Conservation (phyloP, 192 early-diverging fungal species). For the Mortierella claussenii region DNA sequence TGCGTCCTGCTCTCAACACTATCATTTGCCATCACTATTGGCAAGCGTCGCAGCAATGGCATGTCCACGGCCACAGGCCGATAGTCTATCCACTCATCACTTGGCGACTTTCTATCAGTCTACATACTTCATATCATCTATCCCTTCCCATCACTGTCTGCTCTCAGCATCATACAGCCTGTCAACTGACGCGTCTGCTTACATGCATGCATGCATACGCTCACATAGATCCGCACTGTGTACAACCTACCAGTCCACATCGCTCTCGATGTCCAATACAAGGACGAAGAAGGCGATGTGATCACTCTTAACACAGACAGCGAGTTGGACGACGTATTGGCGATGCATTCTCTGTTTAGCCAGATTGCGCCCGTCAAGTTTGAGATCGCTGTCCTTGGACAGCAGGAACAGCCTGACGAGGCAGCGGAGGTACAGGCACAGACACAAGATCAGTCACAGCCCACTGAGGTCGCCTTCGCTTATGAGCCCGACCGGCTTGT, state of each 20-base stretch:
- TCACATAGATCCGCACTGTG: slow-evolving; percentile 28
- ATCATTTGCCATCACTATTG: too few species aligned
- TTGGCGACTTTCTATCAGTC: too few species aligned
- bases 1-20: too few species aligned
- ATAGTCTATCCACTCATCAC: too few species aligned
- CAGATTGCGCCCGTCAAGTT: slow-evolving; percentile 42
- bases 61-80: too few species aligned
- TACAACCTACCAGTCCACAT: slow-evolving; percentile 11
- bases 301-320: slow-evolving; percentile 39
- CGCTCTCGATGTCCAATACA: slow-evolving; percentile 34
- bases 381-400: slow-evolving; percentile 21
- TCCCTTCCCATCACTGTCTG: too few species aligned
- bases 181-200: too few species aligned
- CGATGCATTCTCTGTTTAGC: slow-evolving; percentile 38
- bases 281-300: slow-evolving; percentile 50
- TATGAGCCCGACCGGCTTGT: slow-evolving; percentile 1
- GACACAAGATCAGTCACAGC: slow-evolving; percentile 3
- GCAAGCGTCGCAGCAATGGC: too few species aligned
- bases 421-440: neutral
- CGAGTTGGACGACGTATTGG: slow-evolving; percentile 46
- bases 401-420: neutral
- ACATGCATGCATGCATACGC: neutral
- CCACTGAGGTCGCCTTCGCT: neutral
- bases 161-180: too few species aligned
- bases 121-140: too few species aligned